A percentile compares a stretch with the other conserved stretches of the same genome.
phyloP scores from a whole-genome alignment of 331 rosid species.

The Rosa hybrid region DNA sequence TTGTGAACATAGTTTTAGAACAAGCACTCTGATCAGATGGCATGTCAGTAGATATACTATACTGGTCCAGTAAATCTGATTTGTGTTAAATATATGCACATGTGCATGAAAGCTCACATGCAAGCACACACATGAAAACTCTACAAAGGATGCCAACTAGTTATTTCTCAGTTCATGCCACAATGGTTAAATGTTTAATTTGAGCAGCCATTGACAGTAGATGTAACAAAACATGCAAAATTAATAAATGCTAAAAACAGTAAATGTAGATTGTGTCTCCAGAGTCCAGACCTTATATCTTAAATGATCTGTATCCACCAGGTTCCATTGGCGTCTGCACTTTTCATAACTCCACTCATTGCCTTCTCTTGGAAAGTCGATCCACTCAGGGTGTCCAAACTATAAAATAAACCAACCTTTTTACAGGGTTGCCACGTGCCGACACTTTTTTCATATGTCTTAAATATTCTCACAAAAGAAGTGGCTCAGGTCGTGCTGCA shows the following conservation, averaged over 20 bases:
- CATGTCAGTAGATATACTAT: not conserved
- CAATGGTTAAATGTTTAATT: not conserved
- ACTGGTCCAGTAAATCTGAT: not conserved
- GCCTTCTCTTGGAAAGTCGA: slow-evolving; percentile 99
- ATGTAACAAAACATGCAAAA: not conserved
- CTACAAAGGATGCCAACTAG: not conserved
- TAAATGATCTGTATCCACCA: slow-evolving; percentile 81
- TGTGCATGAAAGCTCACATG: not conserved
- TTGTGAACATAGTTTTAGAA: not conserved
- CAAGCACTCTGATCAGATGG: not conserved
- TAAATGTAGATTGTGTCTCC: not conserved
- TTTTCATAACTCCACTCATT: slow-evolving; percentile 95
- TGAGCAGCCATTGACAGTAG: not conserved
- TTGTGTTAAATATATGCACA: not conserved
- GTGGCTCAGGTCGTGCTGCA: not conserved
- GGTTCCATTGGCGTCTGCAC: slow-evolving; percentile 95
- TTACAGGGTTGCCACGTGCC: slow-evolving; percentile 1
- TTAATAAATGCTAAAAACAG: not conserved
- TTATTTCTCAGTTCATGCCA: not conserved
- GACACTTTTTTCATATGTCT: not conserved
- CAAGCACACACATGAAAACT: not conserved
- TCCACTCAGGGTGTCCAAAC: slow-evolving; percentile 99
- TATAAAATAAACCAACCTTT: slow-evolving; percentile 23
- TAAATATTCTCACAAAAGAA: not conserved
- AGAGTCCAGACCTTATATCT: slow-evolving; percentile 71